Conservation (phyloP, 1,284 basidiomycete species). For the Microbotryum violaceum region DNA sequence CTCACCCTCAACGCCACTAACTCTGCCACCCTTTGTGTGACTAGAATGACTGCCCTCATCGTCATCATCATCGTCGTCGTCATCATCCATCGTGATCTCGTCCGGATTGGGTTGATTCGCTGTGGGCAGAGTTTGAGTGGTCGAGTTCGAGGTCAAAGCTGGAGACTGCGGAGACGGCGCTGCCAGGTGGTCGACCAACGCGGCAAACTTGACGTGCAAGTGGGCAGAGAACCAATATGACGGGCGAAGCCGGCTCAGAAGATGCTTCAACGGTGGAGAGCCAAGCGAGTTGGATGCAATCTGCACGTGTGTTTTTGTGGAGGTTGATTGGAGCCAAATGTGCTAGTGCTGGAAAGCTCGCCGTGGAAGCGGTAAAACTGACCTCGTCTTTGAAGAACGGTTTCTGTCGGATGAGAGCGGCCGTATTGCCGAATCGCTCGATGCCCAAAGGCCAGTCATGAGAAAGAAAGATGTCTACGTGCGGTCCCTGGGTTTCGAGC, state of each 20-base stretch:
- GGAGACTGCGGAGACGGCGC: neutral
- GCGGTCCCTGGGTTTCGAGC: constrained; percentile 18
- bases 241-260: constrained; percentile 68
- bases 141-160: constrained; percentile 57
- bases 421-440: constrained; percentile 68
- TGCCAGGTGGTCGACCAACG: constrained; percentile 51
- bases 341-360: neutral
- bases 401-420: constrained; percentile 63
- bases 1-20: neutral
- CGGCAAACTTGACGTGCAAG: constrained; percentile 76
- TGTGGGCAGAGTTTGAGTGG: constrained; percentile 45
- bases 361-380: constrained; percentile 4
- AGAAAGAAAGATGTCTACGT: constrained; percentile 69
- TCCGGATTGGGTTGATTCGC: constrained; percentile 51
- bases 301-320: constrained; percentile 19
- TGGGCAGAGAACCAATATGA: constrained; percentile 96
- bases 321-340: neutral
- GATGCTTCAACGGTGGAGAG: constrained; percentile 75
- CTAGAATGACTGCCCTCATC: constrained; percentile 10
- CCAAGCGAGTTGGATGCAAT: constrained; percentile 65
- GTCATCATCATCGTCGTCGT: constrained; percentile 43
- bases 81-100: constrained; percentile 60
- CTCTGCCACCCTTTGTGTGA: neutral
- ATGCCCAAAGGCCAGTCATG: constrained; percentile 95
- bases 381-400: constrained; percentile 70